Conservation (phyloP, 2,329 filamentous ascomycete genomes). For the Scolecobasidium constrictum region DNA sequence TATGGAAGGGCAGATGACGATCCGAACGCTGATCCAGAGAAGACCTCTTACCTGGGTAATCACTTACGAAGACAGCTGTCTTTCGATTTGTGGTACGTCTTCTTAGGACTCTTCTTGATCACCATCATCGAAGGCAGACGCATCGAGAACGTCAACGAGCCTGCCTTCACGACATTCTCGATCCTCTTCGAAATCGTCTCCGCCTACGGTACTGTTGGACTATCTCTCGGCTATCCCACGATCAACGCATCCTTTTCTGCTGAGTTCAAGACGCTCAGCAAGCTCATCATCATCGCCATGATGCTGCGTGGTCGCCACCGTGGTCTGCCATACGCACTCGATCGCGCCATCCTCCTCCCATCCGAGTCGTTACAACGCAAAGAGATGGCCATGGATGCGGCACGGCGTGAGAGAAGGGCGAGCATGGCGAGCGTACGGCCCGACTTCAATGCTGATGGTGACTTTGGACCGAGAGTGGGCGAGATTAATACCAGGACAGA, state of each 20-base stretch:
- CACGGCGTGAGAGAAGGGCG: neutral
- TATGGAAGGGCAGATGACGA: slow-evolving; percentile 39
- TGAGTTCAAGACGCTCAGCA: slow-evolving; percentile 64
- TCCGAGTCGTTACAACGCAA: slow-evolving; percentile 47
- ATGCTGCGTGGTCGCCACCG: slow-evolving; percentile 54
- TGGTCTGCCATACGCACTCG: slow-evolving; percentile 55
- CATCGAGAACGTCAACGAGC: slow-evolving; percentile 49
- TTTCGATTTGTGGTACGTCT: slow-evolving; percentile 97
- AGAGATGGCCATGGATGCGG: slow-evolving; percentile 4
- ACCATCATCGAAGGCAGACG: slow-evolving; percentile 72
- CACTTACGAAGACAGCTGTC: slow-evolving; percentile 89
- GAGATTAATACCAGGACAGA: neutral
- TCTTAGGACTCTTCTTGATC: slow-evolving; percentile 85
- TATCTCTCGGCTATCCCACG: slow-evolving; percentile 71
- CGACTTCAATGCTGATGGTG: neutral
- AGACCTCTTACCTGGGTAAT: slow-evolving; percentile 72
- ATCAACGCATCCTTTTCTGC: slow-evolving; percentile 72
- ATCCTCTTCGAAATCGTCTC: slow-evolving; percentile 31
- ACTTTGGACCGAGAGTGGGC: neutral
- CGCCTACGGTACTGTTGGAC: slow-evolving; percentile 71
- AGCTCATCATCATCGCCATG: slow-evolving; percentile 57
- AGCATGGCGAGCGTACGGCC: slow-evolving; percentile 2
- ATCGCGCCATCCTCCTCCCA: slow-evolving; percentile 59
- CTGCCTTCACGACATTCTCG: slow-evolving; percentile 38
- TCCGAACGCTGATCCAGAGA: slow-evolving; percentile 41